Conservation (phyloP, 495 filamentous ascomycete genomes). For the Hypoxylon fragiforme region DNA sequence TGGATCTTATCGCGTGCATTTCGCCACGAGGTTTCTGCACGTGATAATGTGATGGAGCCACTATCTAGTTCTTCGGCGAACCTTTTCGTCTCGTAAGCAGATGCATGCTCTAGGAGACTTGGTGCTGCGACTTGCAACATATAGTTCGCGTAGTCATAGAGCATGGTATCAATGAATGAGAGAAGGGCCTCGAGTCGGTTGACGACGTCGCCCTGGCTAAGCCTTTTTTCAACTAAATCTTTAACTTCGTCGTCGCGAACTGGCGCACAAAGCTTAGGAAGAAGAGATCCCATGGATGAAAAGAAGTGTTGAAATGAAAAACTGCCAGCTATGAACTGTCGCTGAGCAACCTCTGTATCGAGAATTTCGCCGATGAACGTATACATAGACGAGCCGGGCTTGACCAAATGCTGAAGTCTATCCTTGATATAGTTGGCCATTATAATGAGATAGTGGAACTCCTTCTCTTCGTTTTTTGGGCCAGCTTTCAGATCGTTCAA, state of each 20-base stretch:
- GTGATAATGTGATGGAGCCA: slow-evolving; percentile 59
- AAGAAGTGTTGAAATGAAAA: slow-evolving; percentile 97
- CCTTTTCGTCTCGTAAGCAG: slow-evolving; percentile 75
- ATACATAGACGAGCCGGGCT: slow-evolving; percentile 77
- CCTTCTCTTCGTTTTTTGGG: slow-evolving; percentile 70
- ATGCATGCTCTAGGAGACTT: slow-evolving; percentile 76
- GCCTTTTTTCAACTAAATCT: slow-evolving; percentile 70
- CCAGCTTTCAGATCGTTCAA: slow-evolving; percentile 77
- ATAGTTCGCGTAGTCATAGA: slow-evolving; percentile 96
- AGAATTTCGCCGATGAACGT: slow-evolving; percentile 82
- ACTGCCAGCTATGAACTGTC: slow-evolving; percentile 74
- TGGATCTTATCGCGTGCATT: slow-evolving; percentile 67
- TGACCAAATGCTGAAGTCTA: slow-evolving; percentile 81
- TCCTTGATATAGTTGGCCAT: slow-evolving; percentile 82
- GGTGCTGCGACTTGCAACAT: slow-evolving; percentile 81
- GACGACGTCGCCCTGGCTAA: slow-evolving; percentile 73
- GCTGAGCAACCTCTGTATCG: slow-evolving; percentile 74
- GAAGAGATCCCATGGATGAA: slow-evolving; percentile 79
- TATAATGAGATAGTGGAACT: slow-evolving; percentile 66
- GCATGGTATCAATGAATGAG: slow-evolving; percentile 83
- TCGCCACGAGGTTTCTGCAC: slow-evolving; percentile 73
- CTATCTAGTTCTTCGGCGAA: slow-evolving; percentile 73
- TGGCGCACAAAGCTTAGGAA: slow-evolving; percentile 94
- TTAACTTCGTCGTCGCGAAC: slow-evolving; percentile 85
- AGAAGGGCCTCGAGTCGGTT: slow-evolving; percentile 82